Evolutionary conservation across 1,139 yeast genomes (phyloP).

Genomic region (Pneumocystis wakefieldiae): DNA sequence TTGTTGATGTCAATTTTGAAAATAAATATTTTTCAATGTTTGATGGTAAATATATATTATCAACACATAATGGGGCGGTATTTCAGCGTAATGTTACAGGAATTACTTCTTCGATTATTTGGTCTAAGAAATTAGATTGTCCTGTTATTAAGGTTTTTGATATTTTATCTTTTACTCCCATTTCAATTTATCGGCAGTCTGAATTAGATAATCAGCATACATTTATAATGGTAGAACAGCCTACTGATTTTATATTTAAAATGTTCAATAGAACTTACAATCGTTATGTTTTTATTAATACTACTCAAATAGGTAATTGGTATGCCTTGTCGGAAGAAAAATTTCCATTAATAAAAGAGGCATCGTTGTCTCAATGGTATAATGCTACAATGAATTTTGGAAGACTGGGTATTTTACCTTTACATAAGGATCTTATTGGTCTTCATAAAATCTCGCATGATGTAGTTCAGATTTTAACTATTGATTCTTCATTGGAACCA

Average conservation of each 20-base stretch:
- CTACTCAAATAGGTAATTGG: slow-evolving; percentile 60
- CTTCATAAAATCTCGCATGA: neutral
- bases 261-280: slow-evolving; percentile 2
- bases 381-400: slow-evolving; percentile 5
- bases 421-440: neutral
- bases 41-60: slow-evolving; percentile 69
- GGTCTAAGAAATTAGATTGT: slow-evolving; percentile 53
- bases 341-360: slow-evolving; percentile 68
- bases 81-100: slow-evolving; percentile 20
- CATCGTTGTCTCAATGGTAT: slow-evolving; percentile 38
- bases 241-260: slow-evolving; percentile 15
- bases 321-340: slow-evolving; percentile 66
- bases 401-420: neutral
- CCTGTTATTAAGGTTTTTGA: slow-evolving; percentile 64
- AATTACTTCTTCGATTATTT: slow-evolving; percentile 38
- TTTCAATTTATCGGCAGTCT: slow-evolving; percentile 1
- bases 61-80: slow-evolving; percentile 52
- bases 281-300: slow-evolving; percentile 40
- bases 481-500: neutral
- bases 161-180: slow-evolving; percentile 29
- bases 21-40: slow-evolving; percentile 26
- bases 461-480: neutral
- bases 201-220: slow-evolving; percentile 17
- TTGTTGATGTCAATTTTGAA: slow-evolving; percentile 57
- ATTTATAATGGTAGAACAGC: slow-evolving; percentile 27